Conservation (phyloP, 1,284 basidiomycete species). For the Exobasidium cylindrosporum region DNA sequence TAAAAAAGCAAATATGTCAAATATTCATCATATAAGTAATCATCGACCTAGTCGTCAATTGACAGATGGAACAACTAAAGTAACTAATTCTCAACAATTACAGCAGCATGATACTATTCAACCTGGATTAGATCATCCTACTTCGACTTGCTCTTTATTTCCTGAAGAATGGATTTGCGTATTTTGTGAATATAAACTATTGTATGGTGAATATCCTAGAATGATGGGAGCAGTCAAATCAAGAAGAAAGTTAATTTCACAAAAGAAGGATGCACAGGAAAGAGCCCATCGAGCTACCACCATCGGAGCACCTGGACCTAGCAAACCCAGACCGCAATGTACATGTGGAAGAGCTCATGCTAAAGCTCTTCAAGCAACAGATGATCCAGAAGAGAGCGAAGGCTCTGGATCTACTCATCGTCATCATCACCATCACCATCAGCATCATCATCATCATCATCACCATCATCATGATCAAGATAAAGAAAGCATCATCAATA, state of each 20-base stretch:
- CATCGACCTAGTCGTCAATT: conserved; percentile 46
- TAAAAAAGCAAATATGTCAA: conserved; percentile 53
- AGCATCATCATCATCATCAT: background rate
- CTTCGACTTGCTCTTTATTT: conserved; percentile 25
- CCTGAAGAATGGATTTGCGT: conserved; percentile 52
- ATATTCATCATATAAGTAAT: conserved; percentile 54
- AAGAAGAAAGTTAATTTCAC: conserved; percentile 49
- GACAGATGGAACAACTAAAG: conserved; percentile 18
- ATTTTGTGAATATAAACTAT: conserved; percentile 56
- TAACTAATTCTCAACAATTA: conserved; percentile 3
- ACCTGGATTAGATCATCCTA: conserved; percentile 21
- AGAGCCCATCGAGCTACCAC: conserved; percentile 29
- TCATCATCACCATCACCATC: background rate
- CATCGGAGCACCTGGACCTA: conserved; percentile 12
- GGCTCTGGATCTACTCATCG: background rate
- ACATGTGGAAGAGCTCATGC: background rate
- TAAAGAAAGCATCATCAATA: too few species aligned
- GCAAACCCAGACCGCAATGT: background rate
- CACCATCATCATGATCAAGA: too few species aligned
- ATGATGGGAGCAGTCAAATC: conserved; percentile 45
- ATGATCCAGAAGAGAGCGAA: background rate
- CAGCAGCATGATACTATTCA: conserved; percentile 5
- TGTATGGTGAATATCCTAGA: conserved; percentile 51
- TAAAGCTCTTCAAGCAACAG: background rate
- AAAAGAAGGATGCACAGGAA: conserved; percentile 44